Evolutionary conservation across 495 filamentous ascomycete genomes (phyloP), one percentile per base, ranked within the genome.

Genomic region (Jackrogersella multiformis): DNA sequence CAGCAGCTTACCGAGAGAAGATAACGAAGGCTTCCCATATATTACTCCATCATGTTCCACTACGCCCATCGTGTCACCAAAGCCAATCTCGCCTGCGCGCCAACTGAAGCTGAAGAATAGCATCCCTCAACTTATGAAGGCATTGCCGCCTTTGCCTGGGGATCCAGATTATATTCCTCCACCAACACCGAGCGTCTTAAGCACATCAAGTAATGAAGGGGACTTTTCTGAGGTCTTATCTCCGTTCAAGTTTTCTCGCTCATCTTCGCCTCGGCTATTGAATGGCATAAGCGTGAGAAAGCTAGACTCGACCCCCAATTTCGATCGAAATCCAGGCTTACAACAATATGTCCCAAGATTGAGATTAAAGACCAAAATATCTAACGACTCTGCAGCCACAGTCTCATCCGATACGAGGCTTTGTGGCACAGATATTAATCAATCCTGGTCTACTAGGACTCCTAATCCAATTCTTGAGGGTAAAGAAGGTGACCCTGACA

Each of bases 91-190:
- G 9, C 78, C 82, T 28, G 77, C 71, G 42, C 74, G 77, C 32
- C 74, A 80, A 64, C 73, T 84, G 38, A 79, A 75, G 56, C 70
- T 82, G 51, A 82, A 82, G 63, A 80, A 81, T 61, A 84, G 82
- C 58, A 73, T 84, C 23, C 80, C 82, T 41, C 77, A 79, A 59
- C 70, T 85, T 36, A 83, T 85, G 80, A 83, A 84, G 61, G 76
- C 79, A 26, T 63, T 84, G 24, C 82, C 81, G n/a, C 72, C 79
- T 18, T 34, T 84, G 26, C 78, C 80, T 15, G 69, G 71, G 39
- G 60, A 68, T 54, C 52, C 71, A n/a, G 58, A 67, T 16, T 75
- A 73, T 55, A 32, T 61, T 20, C 38, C 60, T 5, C 52, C 69
- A 4, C 48, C 68, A 53, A 64, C 65, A n/a, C 49, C 70, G 32